These are phyloP conservation scores for Neurospora cerealis DNA, from an alignment of 495 filamentous ascomycete genomes.

Conservation along the genomic window DNA sequence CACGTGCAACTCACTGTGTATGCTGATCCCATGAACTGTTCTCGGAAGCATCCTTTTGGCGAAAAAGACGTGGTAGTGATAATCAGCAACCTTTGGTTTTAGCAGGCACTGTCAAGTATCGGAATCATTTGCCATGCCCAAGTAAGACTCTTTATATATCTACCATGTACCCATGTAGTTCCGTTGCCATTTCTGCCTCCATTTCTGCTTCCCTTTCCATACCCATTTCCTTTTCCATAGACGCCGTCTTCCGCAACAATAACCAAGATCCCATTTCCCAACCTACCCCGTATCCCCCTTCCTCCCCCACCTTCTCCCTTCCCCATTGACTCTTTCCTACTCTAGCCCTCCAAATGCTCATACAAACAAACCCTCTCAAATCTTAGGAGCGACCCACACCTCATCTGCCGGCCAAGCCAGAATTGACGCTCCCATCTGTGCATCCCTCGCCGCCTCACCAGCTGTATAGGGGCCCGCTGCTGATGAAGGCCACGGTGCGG, in stretches of 20 bases:
- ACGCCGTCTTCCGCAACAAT: too few relatives aligned
- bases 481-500: background rate
- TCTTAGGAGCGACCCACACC: constrained; percentile 9
- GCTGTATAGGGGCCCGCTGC: constrained; percentile 11
- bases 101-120: background rate
- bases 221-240: background rate
- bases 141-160: background rate
- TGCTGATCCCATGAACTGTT: background rate
- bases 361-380: background rate
- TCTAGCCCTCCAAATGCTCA: too few relatives aligned
- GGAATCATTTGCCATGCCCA: background rate
- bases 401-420: constrained; percentile 22
- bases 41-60: background rate
- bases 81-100: background rate
- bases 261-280: background rate
- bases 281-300: background rate
- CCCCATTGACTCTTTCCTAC: too few relatives aligned
- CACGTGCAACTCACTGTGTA: background rate
- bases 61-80: background rate
- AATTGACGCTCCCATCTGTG: constrained; percentile 16
- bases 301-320: background rate
- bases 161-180: background rate
- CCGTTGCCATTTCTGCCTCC: background rate
- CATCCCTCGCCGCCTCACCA: constrained; percentile 16
- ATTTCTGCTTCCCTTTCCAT: background rate